A percentile compares a stretch with the other conserved stretches of the same genome.
These are phyloP conservation scores for Parasitella parasitica DNA, from an alignment of 371 early-diverging fungal species.

Conservation along the genomic window DNA sequence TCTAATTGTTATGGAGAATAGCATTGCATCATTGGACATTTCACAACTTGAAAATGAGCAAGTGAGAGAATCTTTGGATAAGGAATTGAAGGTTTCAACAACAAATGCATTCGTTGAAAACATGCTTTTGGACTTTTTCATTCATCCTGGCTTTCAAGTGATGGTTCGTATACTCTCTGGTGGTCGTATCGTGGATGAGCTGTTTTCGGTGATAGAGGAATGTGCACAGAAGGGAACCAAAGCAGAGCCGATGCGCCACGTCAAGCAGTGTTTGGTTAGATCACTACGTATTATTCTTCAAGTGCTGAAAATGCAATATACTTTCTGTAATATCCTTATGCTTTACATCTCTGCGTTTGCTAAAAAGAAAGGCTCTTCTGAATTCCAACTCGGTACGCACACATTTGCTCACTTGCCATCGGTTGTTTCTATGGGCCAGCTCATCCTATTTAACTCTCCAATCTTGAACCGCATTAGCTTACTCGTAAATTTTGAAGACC, in stretches of 20 bases:
- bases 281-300: conserved; percentile 68
- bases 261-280: conserved; percentile 43
- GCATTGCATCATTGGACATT: conserved; percentile 75
- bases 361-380: conserved; percentile 25
- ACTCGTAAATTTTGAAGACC: conserved; percentile 60
- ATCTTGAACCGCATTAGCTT: conserved; percentile 72
- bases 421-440: conserved; percentile 76
- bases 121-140: conserved; percentile 23
- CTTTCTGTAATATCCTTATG: conserved; percentile 68
- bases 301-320: conserved; percentile 65
- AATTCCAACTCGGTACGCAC: conserved; percentile 27
- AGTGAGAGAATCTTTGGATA: conserved; percentile 3
- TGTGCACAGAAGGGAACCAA: conserved; percentile 58
- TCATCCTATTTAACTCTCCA: conserved; percentile 66
- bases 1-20: conserved; percentile 76
- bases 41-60: conserved; percentile 32
- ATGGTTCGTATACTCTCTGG: conserved; percentile 77
- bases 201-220: conserved; percentile 66
- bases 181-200: conserved; percentile 61
- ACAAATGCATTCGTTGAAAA: background rate
- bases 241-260: conserved; percentile 20
- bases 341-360: conserved; percentile 49
- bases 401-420: conserved; percentile 39
- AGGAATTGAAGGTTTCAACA: background rate
- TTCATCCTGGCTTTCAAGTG: conserved; percentile 89